phyloP scores from a whole-genome alignment of 1,284 basidiomycete species.

The Moesziomyces globuligerus region DNA sequence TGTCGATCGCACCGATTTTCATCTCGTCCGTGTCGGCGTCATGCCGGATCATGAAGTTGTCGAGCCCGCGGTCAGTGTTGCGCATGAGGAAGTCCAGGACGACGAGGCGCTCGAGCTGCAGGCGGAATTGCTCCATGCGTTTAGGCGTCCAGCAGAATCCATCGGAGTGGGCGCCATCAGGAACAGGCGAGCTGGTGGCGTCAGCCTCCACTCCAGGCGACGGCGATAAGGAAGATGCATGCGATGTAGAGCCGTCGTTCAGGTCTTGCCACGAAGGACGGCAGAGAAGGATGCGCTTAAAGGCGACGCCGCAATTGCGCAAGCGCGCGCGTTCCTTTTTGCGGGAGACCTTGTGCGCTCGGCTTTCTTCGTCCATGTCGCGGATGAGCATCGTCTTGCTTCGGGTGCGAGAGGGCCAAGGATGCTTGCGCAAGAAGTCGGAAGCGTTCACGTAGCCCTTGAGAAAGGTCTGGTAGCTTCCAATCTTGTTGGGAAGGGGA shows the following conservation, averaged over 20 bases:
- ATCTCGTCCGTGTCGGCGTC: conserved; percentile 79
- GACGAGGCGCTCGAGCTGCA: conserved; percentile 82
- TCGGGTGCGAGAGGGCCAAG: conserved; percentile 85
- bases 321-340: conserved; percentile 54
- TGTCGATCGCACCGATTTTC: conserved; percentile 86
- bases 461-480: conserved; percentile 88
- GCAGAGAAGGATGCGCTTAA: conserved; percentile 62
- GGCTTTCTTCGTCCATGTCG: conserved; percentile 84
- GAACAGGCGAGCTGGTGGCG: not conserved
- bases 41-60: conserved; percentile 69
- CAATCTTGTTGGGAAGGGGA: conserved; percentile 71
- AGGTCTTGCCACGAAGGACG: conserved; percentile 81
- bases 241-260: conserved; percentile 27
- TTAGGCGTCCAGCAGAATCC: conserved; percentile 81
- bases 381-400: conserved; percentile 65
- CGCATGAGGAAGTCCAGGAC: conserved; percentile 83
- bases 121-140: conserved; percentile 81
- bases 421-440: conserved; percentile 83
- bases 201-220: not conserved
- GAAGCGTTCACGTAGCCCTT: conserved; percentile 87
- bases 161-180: conserved; percentile 8
- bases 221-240: not conserved
- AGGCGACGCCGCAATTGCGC: conserved; percentile 55
- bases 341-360: conserved; percentile 59
- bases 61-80: conserved; percentile 73